Conservation (phyloP, 2,329 filamentous ascomycete genomes). For the Nemania serpens region DNA sequence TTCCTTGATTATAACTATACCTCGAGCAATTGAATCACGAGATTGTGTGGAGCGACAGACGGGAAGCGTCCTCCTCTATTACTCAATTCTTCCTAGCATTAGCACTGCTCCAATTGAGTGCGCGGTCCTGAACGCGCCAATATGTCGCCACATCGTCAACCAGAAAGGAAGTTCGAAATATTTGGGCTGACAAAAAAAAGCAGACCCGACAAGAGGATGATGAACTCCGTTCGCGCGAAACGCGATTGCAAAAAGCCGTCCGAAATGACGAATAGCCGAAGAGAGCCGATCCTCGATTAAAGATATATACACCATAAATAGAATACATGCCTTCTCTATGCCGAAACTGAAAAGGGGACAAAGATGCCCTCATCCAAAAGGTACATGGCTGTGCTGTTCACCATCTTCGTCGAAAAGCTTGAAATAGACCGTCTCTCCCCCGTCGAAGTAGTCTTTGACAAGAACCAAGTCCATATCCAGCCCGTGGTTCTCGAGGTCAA, state of each 20-base stretch:
- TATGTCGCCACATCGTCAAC: neutral
- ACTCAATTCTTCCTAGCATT: neutral
- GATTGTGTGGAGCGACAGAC: neutral
- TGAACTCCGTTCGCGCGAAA: neutral
- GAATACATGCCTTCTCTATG: neutral
- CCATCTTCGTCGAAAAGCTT: slow-evolving; percentile 22
- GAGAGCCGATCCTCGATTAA: neutral
- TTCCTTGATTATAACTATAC: neutral
- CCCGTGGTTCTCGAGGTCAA: slow-evolving; percentile 23
- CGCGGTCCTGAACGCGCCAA: neutral
- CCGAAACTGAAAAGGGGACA: neutral
- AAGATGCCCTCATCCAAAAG: slow-evolving; percentile 1
- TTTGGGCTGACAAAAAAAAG: neutral
- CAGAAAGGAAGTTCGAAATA: neutral
- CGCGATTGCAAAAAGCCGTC: neutral
- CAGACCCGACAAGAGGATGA: neutral
- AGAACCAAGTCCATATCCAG: slow-evolving; percentile 19
- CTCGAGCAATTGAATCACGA: neutral
- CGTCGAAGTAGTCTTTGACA: slow-evolving; percentile 31
- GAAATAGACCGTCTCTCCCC: slow-evolving; percentile 29
- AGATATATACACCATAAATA: neutral
- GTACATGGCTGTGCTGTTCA: neutral
- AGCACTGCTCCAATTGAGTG: neutral
- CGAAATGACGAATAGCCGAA: neutral
- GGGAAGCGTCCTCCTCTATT: neutral